phyloP scores from a whole-genome alignment of 768 basidiomycete genomes.

The Coprinellus aureogranulatus region DNA sequence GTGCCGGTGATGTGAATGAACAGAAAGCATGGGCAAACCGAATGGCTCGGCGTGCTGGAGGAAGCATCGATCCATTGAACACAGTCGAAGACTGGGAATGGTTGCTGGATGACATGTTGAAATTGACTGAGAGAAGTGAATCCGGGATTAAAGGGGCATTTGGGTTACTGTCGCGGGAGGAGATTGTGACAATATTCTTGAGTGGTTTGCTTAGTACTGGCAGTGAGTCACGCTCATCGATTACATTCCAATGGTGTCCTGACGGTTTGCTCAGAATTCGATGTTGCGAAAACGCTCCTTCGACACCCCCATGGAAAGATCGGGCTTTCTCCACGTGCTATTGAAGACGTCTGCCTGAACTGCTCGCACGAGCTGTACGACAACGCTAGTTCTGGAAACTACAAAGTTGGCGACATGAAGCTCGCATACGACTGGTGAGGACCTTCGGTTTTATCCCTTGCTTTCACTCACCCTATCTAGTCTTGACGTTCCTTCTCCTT shows the following conservation, averaged over 20 bases:
- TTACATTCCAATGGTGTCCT: conserved; percentile 9
- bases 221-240: conserved; percentile 56
- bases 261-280: conserved; percentile 48
- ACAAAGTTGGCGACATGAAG: conserved; percentile 93
- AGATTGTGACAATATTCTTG: conserved; percentile 81
- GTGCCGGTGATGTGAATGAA: conserved; percentile 57
- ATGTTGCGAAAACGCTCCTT: conserved; percentile 64
- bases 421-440: conserved; percentile 90
- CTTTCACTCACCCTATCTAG: conserved; percentile 37
- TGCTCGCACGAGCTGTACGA: conserved; percentile 92
- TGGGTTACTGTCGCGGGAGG: conserved; percentile 65
- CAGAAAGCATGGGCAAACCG: conserved; percentile 85
- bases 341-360: conserved; percentile 79
- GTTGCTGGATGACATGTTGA: conserved; percentile 87
- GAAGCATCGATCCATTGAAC: conserved; percentile 48
- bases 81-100: conserved; percentile 80
- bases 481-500: conserved; percentile 67
- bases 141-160: conserved; percentile 73
- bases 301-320: conserved; percentile 44
- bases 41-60: conserved; percentile 73
- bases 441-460: conserved; percentile 9
- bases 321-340: conserved; percentile 42
- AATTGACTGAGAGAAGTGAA: conserved; percentile 65
- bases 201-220: conserved; percentile 82
- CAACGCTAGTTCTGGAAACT: conserved; percentile 89